phyloP scores from a whole-genome alignment of 2,329 filamentous ascomycete species.

The Lachnellula cervina region DNA sequence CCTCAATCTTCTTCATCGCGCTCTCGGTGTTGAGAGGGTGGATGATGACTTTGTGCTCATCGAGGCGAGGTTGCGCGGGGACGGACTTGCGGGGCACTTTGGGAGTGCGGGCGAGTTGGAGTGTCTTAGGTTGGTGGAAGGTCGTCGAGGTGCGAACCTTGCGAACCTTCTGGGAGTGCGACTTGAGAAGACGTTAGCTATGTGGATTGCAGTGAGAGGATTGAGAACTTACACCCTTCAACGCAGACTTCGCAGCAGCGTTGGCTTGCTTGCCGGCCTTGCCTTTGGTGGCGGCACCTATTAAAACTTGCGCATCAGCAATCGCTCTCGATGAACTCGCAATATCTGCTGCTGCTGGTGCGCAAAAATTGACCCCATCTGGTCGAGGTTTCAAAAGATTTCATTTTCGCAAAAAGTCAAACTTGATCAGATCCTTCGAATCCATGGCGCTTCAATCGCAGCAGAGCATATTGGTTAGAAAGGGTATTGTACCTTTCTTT shows the following conservation, averaged over 20 bases:
- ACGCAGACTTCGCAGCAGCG: constrained; percentile 90
- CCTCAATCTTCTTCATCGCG: constrained; percentile 99
- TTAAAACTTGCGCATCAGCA: constrained; percentile 59
- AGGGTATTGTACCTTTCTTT: constrained; percentile 34
- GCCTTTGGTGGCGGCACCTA: constrained; percentile 51
- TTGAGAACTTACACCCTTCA: constrained; percentile 77
- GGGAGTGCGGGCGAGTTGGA: constrained; percentile 81
- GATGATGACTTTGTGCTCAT: constrained; percentile 96
- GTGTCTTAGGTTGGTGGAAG: constrained; percentile 98
- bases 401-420: constrained; percentile 17
- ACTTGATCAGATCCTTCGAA: constrained; percentile 9
- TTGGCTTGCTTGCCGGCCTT: constrained; percentile 81
- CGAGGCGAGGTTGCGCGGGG: constrained; percentile 82
- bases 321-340: constrained; percentile 68
- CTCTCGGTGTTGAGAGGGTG: constrained; percentile 99
- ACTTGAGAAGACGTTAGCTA: constrained; percentile 40
- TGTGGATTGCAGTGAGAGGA: constrained; percentile 28
- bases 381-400: constrained; percentile 6
- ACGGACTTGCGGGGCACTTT: constrained; percentile 98
- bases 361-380: constrained; percentile 18
- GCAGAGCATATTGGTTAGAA: constrained; percentile 16
- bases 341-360: constrained; percentile 67
- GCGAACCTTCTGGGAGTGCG: constrained; percentile 77
- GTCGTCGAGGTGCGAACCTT: constrained; percentile 90
- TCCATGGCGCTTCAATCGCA: constrained; percentile 13